These are phyloP conservation scores for Colletotrichum viniferum DNA, from an alignment of 2,329 filamentous ascomycete species.

Conservation along the genomic window DNA sequence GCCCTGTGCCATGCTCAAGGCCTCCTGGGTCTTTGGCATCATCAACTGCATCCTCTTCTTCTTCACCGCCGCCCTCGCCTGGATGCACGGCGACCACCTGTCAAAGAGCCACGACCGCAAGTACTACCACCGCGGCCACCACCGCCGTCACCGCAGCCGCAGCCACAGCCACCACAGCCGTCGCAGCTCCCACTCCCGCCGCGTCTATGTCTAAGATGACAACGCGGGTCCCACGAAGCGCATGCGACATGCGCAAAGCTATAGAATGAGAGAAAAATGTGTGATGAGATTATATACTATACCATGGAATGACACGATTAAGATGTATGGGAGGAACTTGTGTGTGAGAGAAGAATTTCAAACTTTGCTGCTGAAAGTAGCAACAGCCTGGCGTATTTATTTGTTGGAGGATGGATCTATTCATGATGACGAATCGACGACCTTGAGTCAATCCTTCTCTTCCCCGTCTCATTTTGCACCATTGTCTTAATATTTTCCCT, in stretches of 20 bases:
- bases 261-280: not conserved
- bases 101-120: constrained; percentile 49
- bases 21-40: constrained; percentile 86
- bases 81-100: constrained; percentile 54
- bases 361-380: not conserved
- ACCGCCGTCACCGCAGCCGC: constrained; percentile 33
- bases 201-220: constrained; percentile 21
- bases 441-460: not conserved
- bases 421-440: constrained; percentile 16
- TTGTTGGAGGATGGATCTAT: not conserved
- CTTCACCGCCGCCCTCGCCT: constrained; percentile 75
- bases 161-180: constrained; percentile 39
- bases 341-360: not conserved
- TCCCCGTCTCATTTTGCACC: not conserved
- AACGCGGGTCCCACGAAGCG: not conserved
- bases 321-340: not conserved
- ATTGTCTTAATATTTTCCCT: not conserved
- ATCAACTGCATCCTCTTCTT: constrained; percentile 86
- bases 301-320: constrained; percentile 9
- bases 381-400: not conserved
- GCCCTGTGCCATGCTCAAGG: constrained; percentile 91
- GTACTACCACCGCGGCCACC: constrained; percentile 26
- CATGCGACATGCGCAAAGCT: not conserved
- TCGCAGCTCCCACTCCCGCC: constrained; percentile 25
- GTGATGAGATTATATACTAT: not conserved